These are phyloP conservation scores for Arabidopsis lyrata DNA, from an alignment of 441 rosid species.

Conservation along the genomic window DNA sequence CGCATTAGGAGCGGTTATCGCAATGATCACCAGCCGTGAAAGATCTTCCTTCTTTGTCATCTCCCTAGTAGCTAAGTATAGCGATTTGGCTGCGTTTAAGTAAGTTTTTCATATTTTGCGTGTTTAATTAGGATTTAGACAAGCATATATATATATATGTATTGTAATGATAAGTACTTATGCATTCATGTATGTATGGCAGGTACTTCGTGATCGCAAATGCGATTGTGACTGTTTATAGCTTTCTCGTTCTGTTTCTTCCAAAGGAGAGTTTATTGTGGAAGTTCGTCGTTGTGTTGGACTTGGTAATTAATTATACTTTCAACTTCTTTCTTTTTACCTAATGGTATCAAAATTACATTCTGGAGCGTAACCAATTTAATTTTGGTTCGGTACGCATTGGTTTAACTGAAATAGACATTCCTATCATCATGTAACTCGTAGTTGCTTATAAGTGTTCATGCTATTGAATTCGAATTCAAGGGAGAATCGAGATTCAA, in stretches of 20 bases:
- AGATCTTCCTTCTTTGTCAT: constrained; percentile 50
- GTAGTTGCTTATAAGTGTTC: no score
- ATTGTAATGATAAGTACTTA: constrained; percentile 1
- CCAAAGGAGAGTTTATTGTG: constrained; percentile 62
- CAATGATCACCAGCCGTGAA: constrained; percentile 75
- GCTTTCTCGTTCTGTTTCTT: constrained; percentile 69
- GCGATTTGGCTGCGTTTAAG: constrained; percentile 71
- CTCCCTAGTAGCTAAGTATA: constrained; percentile 62
- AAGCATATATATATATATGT: neutral
- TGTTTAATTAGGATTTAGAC: neutral
- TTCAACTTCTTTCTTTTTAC: neutral
- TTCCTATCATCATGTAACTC: no score
- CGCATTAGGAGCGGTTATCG: constrained; percentile 59
- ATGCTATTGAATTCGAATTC: no score
- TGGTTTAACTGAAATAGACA: no score
- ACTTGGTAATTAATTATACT: constrained; percentile 56
- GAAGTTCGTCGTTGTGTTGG: constrained; percentile 66
- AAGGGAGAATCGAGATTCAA: no score
- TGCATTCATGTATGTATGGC: constrained; percentile 15
- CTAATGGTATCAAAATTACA: neutral
- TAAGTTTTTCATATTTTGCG: constrained; percentile 20
- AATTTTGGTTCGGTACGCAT: no score
- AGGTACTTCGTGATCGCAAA: constrained; percentile 84
- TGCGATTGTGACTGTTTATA: constrained; percentile 58
- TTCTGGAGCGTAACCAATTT: neutral